Evolutionary conservation across 2,329 filamentous ascomycete species (phyloP), one percentile per base, ranked within the genome.

Genomic region (Verruconis gallopava): DNA sequence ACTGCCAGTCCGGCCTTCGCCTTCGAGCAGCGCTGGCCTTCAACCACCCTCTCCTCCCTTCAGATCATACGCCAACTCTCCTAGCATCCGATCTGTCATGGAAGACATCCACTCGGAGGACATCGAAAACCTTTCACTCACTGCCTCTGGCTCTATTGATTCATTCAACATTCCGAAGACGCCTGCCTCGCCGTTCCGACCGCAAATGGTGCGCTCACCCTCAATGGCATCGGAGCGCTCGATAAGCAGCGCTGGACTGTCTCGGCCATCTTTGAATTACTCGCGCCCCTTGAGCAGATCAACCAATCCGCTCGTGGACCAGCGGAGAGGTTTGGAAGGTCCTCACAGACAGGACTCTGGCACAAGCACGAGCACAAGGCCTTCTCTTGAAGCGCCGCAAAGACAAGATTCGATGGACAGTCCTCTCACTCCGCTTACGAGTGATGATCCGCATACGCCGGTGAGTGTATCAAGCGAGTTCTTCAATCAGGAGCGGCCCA

Each of bases 221-320:
- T 96, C 91, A 0, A 72, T 85, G 28, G 79, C 78, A 47, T 96
- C 89, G 1, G 85, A 94, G 47, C 74, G 75, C 39, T 93, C 86
- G 2, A 71, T 72, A 35, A 69, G 73, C 11, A 63, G 60, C 22
- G 45, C 53, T 14, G 62, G 67, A 21, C 61, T 86, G 25, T 76
- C 79, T 11, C 74, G 80, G 13, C 82, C 85, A 1, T 77, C 82
- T 0, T 89, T 93, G 63, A 96, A 98, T 61, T 96, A 96, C 59
- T 96, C 91, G 1, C 75, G 91, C 34, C 91, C 91, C 0, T 64
- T 93, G 46, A 95, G 89, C 59, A 72, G 80, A 55, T 73, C 77
- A 46, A 77, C 76, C 47, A 77, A 72, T 11, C 74, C 75, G 13
- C 59, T 58, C 4, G 42, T 58, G 13, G 63, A 66, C 58, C 58